Base-by-base conservation (phyloP, 768 basidiomycete genomes). In the Mycena capillaripes region DNA sequence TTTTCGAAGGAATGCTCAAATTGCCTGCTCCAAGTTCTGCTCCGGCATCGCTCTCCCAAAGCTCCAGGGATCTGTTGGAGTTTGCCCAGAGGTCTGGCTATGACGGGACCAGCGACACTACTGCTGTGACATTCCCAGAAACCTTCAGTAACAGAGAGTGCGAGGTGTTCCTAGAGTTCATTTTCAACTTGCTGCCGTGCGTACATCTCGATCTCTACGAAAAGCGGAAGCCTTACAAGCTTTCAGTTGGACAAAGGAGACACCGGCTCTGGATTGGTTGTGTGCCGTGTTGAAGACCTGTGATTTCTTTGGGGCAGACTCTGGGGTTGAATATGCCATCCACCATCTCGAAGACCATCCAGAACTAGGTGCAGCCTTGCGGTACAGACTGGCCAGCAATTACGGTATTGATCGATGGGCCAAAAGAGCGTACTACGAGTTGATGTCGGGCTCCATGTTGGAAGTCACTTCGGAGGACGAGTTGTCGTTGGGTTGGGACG, bases 301-400 rank as follows among this genome's bases (percentile, higher is more conserved):
- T 14, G 36, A 58, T 8, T 67, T 67, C 32, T 67, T 67, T 21
- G 56, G 40, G 0, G 66, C 25, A 8, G 66, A 67, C 14, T 67
- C 66, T 0, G 66, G 66, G 23, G 29, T 38, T 0, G 29, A 46
- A 48, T 67, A 67, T n/a, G 56, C 66, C 6, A n/a, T 36, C 10
- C 65, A 66, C 14, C 30, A 66, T n/a, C 65, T 66, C 1, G 53
- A 66, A n/a, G 23, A 56, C 19, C 65, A 66, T 32, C 12, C 52
- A 2, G 30, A 57, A 11, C 44, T 66, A 4, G 40, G 42, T 2
- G 27, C 65, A 6, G 65, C 65, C 10, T 27, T 56, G 42, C 65
- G 65, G 14, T 66, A 56, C 55, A 21, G 21, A 17, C 53, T 66
- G 0, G 55, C 40, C 9, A 23, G 44, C 14, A 29, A 44, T 12